These are phyloP conservation scores for Globisporangium rhizosaccharum DNA, from an alignment of 352 stramenopile genomes.

Conservation along the genomic window DNA sequence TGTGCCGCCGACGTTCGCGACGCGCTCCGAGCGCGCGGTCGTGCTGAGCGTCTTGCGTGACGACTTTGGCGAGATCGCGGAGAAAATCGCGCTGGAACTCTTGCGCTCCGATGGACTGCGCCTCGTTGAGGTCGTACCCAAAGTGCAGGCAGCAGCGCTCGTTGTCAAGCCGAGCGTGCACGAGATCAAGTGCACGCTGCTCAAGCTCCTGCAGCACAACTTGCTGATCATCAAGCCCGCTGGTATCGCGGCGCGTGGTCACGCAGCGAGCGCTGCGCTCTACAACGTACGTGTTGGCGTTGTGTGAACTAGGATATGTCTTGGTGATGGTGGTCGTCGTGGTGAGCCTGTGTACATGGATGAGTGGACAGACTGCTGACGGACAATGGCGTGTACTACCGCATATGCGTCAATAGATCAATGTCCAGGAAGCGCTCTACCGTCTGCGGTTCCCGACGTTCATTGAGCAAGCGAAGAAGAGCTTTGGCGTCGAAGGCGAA, in stretches of 20 bases:
- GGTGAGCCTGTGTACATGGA: too few relatives aligned
- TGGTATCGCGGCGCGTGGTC: conserved; percentile 18
- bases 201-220: conserved; percentile 88
- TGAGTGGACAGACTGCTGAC: too few relatives aligned
- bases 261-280: conserved; percentile 14
- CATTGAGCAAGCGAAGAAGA: conserved; percentile 68
- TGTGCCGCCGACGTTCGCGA: conserved; percentile 31
- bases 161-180: conserved; percentile 40
- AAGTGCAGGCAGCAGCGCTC: conserved; percentile 37
- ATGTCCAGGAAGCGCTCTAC: conserved; percentile 77
- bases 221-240: conserved; percentile 51
- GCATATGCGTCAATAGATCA: conserved; percentile 33
- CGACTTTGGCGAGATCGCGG: conserved; percentile 72
- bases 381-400: too few relatives aligned
- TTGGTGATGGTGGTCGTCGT: too few relatives aligned
- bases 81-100: conserved; percentile 50
- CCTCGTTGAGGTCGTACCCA: conserved; percentile 57
- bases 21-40: conserved; percentile 66
- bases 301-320: not conserved
- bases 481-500: conserved; percentile 73
- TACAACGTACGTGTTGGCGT: conserved; percentile 6
- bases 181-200: conserved; percentile 76
- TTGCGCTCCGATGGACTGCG: conserved; percentile 64
- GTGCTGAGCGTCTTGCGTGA: conserved; percentile 72
- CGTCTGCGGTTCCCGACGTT: conserved; percentile 82